These are phyloP conservation scores for Termitomyces sp. DNA, from an alignment of 768 basidiomycete genomes.

Conservation along the genomic window DNA sequence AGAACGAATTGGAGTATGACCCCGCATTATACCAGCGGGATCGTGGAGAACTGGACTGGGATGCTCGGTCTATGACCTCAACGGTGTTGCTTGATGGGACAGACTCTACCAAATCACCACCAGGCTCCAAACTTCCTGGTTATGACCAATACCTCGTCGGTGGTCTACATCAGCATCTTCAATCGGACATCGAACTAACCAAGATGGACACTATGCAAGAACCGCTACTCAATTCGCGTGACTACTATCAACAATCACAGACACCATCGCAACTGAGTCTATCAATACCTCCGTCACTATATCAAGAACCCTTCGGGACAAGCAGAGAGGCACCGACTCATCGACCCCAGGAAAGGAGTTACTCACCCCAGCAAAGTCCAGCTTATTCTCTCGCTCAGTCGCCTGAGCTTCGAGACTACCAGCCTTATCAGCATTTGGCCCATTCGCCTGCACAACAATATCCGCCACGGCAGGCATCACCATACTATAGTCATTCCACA, in stretches of 20 bases:
- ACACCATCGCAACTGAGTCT: conserved; percentile 32
- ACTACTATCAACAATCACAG: conserved; percentile 29
- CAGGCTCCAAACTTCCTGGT: conserved; percentile 30
- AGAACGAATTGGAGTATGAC: conserved; percentile 78
- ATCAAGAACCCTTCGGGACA: conserved; percentile 27
- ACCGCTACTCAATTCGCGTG: conserved; percentile 46
- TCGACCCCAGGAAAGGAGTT: conserved; percentile 42
- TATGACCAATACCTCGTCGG: conserved; percentile 56
- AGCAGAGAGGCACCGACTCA: conserved; percentile 59
- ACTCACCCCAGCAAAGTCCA: conserved; percentile 28
- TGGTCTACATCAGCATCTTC: conserved; percentile 26
- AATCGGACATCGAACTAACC: conserved; percentile 46
- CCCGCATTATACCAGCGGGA: conserved; percentile 74
- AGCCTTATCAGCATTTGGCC: conserved; percentile 8
- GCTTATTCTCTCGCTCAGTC: conserved; percentile 19
- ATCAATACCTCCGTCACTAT: conserved; percentile 36
- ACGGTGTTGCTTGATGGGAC: conserved; percentile 45
- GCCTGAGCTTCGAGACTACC: conserved; percentile 16
- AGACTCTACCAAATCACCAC: conserved; percentile 32
- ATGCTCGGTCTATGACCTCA: conserved; percentile 68
- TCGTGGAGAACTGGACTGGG: conserved; percentile 86
- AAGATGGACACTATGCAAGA: conserved; percentile 54
- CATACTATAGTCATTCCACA: conserved; percentile 19
- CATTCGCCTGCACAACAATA: conserved; percentile 15
- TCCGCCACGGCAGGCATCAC: conserved; percentile 24